A percentile compares a stretch with the other conserved stretches of the same genome.
phyloP scores from a whole-genome alignment of 2,329 filamentous ascomycete species.

The Claviceps quebecensis region DNA sequence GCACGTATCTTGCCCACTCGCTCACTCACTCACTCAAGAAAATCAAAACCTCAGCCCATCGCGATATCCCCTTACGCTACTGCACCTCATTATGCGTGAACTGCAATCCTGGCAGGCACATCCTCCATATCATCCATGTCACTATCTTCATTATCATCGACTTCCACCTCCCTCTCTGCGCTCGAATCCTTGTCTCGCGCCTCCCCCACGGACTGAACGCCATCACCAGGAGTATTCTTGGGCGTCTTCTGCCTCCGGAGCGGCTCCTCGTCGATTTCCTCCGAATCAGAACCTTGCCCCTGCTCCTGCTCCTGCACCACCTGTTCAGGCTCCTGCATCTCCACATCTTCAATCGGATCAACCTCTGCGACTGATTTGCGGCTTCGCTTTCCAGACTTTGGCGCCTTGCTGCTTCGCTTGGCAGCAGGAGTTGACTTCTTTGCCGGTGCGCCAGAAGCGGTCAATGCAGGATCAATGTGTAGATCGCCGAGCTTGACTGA shows the following conservation, averaged over 20 bases:
- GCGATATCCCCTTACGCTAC: no score
- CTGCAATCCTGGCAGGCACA: slow-evolving; percentile 16
- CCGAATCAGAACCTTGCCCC: slow-evolving; percentile 12
- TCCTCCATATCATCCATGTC: slow-evolving; percentile 32
- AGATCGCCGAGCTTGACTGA: slow-evolving; percentile 13
- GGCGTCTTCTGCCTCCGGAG: slow-evolving; percentile 16
- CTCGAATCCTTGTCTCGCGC: slow-evolving; percentile 2
- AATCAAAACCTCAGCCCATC: no score
- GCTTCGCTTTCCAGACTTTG: slow-evolving; percentile 11
- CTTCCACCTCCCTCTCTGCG: slow-evolving; percentile 1
- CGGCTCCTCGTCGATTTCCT: slow-evolving; percentile 13
- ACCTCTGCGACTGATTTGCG: slow-evolving; percentile 13
- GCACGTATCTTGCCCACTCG: no score
- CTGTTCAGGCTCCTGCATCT: slow-evolving; percentile 6
- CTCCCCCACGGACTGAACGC: slow-evolving; percentile 10
- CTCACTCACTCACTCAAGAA: no score
- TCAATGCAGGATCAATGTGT: slow-evolving; percentile 19
- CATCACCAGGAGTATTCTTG: slow-evolving; percentile 7
- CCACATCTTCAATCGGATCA: slow-evolving; percentile 15
- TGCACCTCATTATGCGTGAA: neutral
- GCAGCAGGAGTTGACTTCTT: slow-evolving; percentile 14
- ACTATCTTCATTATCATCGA: slow-evolving; percentile 18
- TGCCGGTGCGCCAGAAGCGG: slow-evolving; percentile 8
- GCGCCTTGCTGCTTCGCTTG: slow-evolving; percentile 13
- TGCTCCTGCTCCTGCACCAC: slow-evolving; percentile 6